Conservation (phyloP, 2,329 filamentous ascomycete genomes). For the Ophiostoma piceae region DNA sequence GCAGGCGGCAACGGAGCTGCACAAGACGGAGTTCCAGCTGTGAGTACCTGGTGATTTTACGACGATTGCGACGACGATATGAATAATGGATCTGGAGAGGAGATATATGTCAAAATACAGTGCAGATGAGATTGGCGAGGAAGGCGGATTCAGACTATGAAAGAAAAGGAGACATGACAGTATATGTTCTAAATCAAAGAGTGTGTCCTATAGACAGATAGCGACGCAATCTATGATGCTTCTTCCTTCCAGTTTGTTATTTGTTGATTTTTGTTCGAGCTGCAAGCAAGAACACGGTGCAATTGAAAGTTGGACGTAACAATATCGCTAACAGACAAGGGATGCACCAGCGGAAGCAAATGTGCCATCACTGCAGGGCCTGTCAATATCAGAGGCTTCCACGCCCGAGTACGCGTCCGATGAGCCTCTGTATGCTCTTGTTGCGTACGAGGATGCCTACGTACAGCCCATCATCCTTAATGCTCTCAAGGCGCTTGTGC, state of each 20-base stretch:
- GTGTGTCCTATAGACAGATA: conserved; percentile 23
- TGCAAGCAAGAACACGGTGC: not conserved
- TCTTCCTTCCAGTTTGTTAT: not conserved
- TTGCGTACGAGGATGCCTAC: conserved; percentile 83
- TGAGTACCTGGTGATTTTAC: conserved; percentile 51
- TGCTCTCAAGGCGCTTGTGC: conserved; percentile 61
- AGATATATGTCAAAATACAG: not conserved
- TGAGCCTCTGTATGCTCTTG: conserved; percentile 58
- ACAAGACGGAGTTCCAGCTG: conserved; percentile 71
- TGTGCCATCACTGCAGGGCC: not conserved
- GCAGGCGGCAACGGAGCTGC: conserved; percentile 59
- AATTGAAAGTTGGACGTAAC: not conserved
- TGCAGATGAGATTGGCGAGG: not conserved
- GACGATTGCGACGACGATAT: not conserved
- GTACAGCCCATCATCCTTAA: conserved; percentile 78
- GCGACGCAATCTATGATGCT: conserved; percentile 20
- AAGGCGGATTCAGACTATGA: not conserved
- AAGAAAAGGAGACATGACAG: conserved; percentile 5
- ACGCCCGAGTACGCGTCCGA: conserved; percentile 18
- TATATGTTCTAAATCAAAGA: not conserved
- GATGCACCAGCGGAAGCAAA: not conserved
- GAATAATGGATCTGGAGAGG: not conserved
- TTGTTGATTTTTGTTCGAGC: not conserved
- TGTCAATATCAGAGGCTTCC: not conserved
- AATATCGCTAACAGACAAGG: conserved; percentile 13